phyloP scores from a whole-genome alignment of 257 asterid species.

The Pogostemon cablin region DNA sequence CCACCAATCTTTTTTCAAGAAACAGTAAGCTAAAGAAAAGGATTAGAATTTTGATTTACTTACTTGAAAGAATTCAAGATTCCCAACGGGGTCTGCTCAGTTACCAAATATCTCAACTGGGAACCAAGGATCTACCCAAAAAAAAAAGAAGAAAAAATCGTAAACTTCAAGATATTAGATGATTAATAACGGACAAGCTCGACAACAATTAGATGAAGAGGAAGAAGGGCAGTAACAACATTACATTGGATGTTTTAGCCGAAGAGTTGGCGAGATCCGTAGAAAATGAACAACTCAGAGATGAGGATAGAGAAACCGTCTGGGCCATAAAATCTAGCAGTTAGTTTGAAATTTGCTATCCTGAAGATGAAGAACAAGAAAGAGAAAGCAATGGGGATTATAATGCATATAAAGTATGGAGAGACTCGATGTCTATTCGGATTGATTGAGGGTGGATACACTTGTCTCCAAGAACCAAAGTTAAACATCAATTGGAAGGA shows the following conservation, averaged over 20 bases:
- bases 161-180: neutral
- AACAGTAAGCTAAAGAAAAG: constrained; percentile 26
- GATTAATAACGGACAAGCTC: neutral
- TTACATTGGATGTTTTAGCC: constrained; percentile 41
- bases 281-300: constrained; percentile 35
- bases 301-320: constrained; percentile 37
- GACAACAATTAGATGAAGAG: neutral
- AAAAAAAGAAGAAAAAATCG: neutral
- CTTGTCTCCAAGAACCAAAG: constrained; percentile 1
- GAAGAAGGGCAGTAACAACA: constrained; percentile 10
- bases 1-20: constrained; percentile 5
- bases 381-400: constrained; percentile 6
- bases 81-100: constrained; percentile 44
- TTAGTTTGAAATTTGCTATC: constrained; percentile 16
- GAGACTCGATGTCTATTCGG: neutral
- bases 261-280: constrained; percentile 33
- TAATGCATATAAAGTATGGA: neutral
- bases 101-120: constrained; percentile 14
- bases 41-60: constrained; percentile 36
- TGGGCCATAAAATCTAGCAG: constrained; percentile 37
- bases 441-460: constrained; percentile 1
- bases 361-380: neutral
- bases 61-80: constrained; percentile 45
- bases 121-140: neutral
- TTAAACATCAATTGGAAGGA: no score